phyloP scores from a whole-genome alignment of 768 basidiomycete species.

The Clathrus columnatus region DNA sequence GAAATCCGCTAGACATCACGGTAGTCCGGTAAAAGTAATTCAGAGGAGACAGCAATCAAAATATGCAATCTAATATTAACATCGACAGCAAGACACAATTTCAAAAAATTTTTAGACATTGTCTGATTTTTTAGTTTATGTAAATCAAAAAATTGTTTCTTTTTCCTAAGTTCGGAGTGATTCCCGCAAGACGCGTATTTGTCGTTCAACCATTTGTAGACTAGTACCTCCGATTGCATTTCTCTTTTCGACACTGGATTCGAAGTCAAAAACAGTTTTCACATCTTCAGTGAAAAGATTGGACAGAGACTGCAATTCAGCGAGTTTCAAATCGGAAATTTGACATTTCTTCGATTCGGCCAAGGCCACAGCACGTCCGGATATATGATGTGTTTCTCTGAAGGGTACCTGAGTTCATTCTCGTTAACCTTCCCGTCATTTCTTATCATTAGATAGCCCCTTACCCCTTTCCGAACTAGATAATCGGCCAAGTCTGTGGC shows the following conservation, averaged over 20 bases:
- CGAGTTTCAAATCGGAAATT: constrained; percentile 68
- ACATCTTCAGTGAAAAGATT: constrained; percentile 79
- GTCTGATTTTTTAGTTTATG: too few species aligned
- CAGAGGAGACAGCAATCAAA: too few species aligned
- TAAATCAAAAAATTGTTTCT: too few species aligned
- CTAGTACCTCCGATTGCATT: constrained; percentile 91
- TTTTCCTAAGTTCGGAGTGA: constrained; percentile 38
- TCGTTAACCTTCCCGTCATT: constrained; percentile 7
- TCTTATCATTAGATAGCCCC: constrained; percentile 24
- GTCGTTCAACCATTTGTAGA: constrained; percentile 72
- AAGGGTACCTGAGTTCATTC: constrained; percentile 69
- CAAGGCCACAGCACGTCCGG: constrained; percentile 90
- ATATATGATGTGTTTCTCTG: constrained; percentile 97
- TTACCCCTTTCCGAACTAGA: constrained; percentile 94
- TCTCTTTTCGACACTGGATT: constrained; percentile 87
- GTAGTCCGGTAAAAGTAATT: too few species aligned
- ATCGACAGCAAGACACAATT: too few species aligned
- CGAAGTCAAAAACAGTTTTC: constrained; percentile 83
- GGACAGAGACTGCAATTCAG: constrained; percentile 71
- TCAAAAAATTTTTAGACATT: too few species aligned
- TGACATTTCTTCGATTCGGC: constrained; percentile 79
- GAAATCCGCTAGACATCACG: neutral
- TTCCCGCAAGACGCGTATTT: constrained; percentile 68
- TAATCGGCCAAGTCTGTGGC: constrained; percentile 99
- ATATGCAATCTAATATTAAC: too few species aligned